A percentile compares a stretch with the other conserved stretches of the same genome.
These are phyloP conservation scores for Candida incommunis DNA, from an alignment of 805 yeast species.

Conservation along the genomic window DNA sequence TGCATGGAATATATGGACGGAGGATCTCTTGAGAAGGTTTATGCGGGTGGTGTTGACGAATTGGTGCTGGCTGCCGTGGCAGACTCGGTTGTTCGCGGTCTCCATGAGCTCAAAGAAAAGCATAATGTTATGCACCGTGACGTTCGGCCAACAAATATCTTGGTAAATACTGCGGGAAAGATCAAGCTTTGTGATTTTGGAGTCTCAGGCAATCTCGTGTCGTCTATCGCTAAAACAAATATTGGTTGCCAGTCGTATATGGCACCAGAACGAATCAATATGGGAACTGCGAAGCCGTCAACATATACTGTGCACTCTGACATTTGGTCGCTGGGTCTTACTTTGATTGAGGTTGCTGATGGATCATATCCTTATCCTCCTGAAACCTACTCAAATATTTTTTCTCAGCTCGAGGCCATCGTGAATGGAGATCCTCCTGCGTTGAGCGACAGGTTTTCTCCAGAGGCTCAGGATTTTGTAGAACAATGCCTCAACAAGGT, in stretches of 20 bases:
- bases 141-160: slow-evolving; percentile 89
- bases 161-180: slow-evolving; percentile 71
- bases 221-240: slow-evolving; percentile 87
- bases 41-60: slow-evolving; percentile 67
- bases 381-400: slow-evolving; percentile 79
- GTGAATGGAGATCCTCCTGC: slow-evolving; percentile 93
- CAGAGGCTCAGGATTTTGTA: slow-evolving; percentile 76
- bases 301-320: slow-evolving; percentile 90
- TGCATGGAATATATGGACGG: slow-evolving; percentile 98
- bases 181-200: slow-evolving; percentile 93
- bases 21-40: slow-evolving; percentile 79
- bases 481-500: slow-evolving; percentile 53
- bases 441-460: slow-evolving; percentile 50
- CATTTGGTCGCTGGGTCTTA: slow-evolving; percentile 86
- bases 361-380: slow-evolving; percentile 96
- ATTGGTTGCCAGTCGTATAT: slow-evolving; percentile 96
- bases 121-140: slow-evolving; percentile 93
- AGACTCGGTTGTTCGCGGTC: slow-evolving; percentile 65
- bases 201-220: slow-evolving; percentile 87
- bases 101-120: slow-evolving; percentile 70
- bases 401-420: slow-evolving; percentile 86
- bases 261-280: slow-evolving; percentile 88
- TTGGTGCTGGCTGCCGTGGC: slow-evolving; percentile 67
- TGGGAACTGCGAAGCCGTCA: slow-evolving; percentile 41
- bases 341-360: slow-evolving; percentile 73